Base-by-base conservation (phyloP, 306 rosid genomes). In the Vigna unguiculata region DNA sequence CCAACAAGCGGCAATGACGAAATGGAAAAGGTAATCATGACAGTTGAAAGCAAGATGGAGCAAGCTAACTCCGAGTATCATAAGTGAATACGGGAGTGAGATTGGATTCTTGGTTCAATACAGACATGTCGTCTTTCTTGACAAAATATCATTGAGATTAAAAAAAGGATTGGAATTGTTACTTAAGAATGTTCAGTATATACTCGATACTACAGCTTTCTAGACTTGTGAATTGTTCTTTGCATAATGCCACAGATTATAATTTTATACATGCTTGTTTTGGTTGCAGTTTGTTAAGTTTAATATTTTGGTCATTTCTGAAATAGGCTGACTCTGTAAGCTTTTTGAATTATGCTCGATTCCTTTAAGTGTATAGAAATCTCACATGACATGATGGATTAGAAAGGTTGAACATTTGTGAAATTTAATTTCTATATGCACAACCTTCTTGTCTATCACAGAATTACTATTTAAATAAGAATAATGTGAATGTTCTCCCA, bases 401-500 rank as follows among this genome's bases (percentile, higher is more conserved):
- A 12, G 24, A 30, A 45, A 32, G 16, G 48, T 46, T 74, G 69
- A 24, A 51, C 71, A 63, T 58, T 12, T 48, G 47, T 21, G 63
- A 19, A 52, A 68, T 61, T 16, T 34, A 43, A 58, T 7, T 63
- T 82, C 24, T 36, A 12, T 71, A 22, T 64, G 74, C 51, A 21
- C 20, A 13, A 3, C 46, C 2, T 52, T 60, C 4, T 69, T 69
- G 22, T 63, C 11, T 1, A 22, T 21, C 62, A 15, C 46, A 46
- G 38, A 71, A 46, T 51, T 71, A 70, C 68, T 20, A 6, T 66
- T 49, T 1, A 24, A 74, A 36, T 15, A 60, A 45, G 47, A 30
- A 47, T 64, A 41, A 77, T 41, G 4, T 48, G 67, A 62, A 17
- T 69, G 34, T 77, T 67, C 19, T 74, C 36, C 74, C 16, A 53